These are phyloP conservation scores for Pichia membranifaciens DNA, from an alignment of 805 yeast species.

Conservation along the genomic window DNA sequence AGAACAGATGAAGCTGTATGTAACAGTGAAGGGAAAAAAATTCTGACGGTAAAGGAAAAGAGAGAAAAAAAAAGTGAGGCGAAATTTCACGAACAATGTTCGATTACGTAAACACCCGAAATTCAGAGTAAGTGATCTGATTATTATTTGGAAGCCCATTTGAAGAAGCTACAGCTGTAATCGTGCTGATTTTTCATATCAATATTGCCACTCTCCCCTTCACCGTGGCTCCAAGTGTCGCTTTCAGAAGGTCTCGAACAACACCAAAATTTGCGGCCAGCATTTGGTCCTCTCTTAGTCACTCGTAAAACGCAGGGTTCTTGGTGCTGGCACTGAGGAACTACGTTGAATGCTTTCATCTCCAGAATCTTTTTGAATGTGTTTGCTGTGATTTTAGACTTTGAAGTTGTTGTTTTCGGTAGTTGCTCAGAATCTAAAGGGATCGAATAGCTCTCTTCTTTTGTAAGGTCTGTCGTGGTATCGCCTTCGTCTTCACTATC, in stretches of 20 bases:
- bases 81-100: not conserved
- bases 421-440: not conserved
- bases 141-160: slow-evolving; percentile 40
- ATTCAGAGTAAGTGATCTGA: not conserved
- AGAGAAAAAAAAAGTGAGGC: not conserved
- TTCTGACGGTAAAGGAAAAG: not conserved
- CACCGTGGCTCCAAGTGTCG: slow-evolving; percentile 27
- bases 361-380: slow-evolving; percentile 22
- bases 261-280: slow-evolving; percentile 51
- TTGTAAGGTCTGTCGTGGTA: no score
- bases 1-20: no score
- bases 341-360: slow-evolving; percentile 9
- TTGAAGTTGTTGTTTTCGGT: not conserved
- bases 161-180: slow-evolving; percentile 46
- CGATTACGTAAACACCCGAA: not conserved
- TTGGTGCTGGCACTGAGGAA: slow-evolving; percentile 44
- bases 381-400: slow-evolving; percentile 11
- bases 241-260: slow-evolving; percentile 34
- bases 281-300: slow-evolving; percentile 38
- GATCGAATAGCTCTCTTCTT: no score
- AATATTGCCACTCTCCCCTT: slow-evolving; percentile 3
- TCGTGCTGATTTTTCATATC: not conserved
- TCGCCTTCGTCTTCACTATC: slow-evolving; percentile 14
- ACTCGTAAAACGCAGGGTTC: slow-evolving; percentile 42
- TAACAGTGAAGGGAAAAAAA: not conserved